These are phyloP conservation scores for Sarocladium oryzae DNA, from an alignment of 2,329 filamentous ascomycete genomes.

Conservation along the genomic window DNA sequence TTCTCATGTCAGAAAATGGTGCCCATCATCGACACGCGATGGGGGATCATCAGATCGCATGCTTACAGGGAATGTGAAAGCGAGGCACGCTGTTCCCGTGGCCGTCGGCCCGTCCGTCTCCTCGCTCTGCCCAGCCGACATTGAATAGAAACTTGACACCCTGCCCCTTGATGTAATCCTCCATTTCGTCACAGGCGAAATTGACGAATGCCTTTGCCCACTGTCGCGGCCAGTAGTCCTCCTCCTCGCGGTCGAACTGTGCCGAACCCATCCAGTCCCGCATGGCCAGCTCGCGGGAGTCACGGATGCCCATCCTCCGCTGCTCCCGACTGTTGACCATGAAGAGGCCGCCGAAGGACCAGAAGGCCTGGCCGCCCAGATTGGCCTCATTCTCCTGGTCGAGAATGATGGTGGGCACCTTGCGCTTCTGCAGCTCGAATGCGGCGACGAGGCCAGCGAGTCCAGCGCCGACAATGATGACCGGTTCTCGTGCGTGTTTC, in stretches of 20 bases:
- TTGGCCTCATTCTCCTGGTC: conserved; percentile 53
- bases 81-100: conserved; percentile 57
- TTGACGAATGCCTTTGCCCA: conserved; percentile 61
- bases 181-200: conserved; percentile 54
- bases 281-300: conserved; percentile 50
- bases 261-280: conserved; percentile 54
- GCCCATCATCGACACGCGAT: no score
- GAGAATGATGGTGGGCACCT: conserved; percentile 43
- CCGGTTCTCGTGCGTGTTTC: conserved; percentile 22
- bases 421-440: conserved; percentile 45
- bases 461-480: conserved; percentile 51
- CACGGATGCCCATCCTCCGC: conserved; percentile 50
- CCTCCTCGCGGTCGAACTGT: conserved; percentile 47
- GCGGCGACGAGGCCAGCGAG: conserved; percentile 55
- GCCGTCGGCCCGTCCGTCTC: conserved; percentile 46
- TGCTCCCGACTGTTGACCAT: conserved; percentile 51
- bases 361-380: conserved; percentile 57
- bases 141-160: conserved; percentile 47
- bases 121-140: conserved; percentile 57
- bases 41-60: background rate
- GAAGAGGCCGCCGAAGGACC: conserved; percentile 57
- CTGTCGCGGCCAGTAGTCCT: conserved; percentile 51
- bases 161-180: conserved; percentile 46
- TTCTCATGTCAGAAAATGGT: background rate
- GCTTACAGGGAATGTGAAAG: conserved; percentile 51